Evolutionary conservation across 2,329 filamentous ascomycete species (phyloP), one percentile per base, ranked within the genome.

Genomic region (Beauveria rudraprayagi): DNA sequence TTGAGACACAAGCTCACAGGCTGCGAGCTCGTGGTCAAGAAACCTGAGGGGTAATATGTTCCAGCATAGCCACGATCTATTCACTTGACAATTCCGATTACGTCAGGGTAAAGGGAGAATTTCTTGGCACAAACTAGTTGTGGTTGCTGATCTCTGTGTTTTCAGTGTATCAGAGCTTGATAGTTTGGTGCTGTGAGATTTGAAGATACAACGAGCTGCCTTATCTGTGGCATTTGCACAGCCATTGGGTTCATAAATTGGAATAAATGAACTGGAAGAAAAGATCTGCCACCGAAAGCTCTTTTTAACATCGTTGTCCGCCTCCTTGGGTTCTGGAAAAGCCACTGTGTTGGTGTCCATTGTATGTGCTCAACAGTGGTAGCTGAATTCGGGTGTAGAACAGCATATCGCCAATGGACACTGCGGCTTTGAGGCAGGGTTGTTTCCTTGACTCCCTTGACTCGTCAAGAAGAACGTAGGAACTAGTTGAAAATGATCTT

Each of bases 41-140:
- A 44, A n/a, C 26, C 2, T 19, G 8, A 26, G 41, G 14, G 19
- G 34, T 17, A 2, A 44, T 37, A 14, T 53, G 9, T 19, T n/a
- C n/a, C 2, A 47, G 48, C 57, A 60, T 54, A 60, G 57, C 57
- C 57, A 60, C 57, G 19, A 60, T 60, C n/a, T 26, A 16, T 22
- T 22, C 22, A 22, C 37, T 28, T 3, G 16, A 17, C 19, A 17
- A 54, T 52, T 53, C 26, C 3, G 4, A 60, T 47, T 54, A 60
- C 57, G 57, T 54, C 50, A 53, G 54, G 40, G 5, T 5, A 24
- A 17, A 40, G 11, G 19, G 40, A 44, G n/a, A 28, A 8, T 17
- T 57, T 3, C 57, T 60, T 54, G 48, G 48, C 48, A 26, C 24
- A 22, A 16, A 9, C n/a, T 19, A 5, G 40, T 3, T 34, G 26